phyloP scores from a whole-genome alignment of 2,329 filamentous ascomycete genomes.

The Xylaria polymorpha region DNA sequence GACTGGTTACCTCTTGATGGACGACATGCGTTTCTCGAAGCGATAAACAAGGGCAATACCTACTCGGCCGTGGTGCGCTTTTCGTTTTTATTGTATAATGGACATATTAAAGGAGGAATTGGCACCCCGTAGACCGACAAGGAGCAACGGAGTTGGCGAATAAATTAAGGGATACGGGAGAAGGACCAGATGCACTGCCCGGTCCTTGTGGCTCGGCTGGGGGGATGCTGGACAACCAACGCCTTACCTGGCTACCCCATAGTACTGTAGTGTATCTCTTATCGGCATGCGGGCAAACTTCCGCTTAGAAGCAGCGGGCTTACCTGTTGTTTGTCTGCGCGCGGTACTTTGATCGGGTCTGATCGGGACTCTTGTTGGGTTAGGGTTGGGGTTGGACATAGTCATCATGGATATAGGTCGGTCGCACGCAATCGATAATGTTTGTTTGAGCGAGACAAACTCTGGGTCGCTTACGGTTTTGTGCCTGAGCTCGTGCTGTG shows the following conservation, averaged over 20 bases:
- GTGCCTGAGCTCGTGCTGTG: slow-evolving; percentile 2
- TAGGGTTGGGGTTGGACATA: not conserved
- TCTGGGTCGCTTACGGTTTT: not conserved
- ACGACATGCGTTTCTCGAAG: not conserved
- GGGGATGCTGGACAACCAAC: too few species aligned
- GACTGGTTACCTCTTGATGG: not conserved
- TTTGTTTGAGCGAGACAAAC: slow-evolving; percentile 7
- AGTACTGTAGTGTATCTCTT: not conserved
- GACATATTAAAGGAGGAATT: not conserved
- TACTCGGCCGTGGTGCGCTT: not conserved
- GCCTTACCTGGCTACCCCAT: too few species aligned
- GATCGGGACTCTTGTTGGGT: not conserved
- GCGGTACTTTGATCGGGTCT: not conserved
- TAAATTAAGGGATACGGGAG: slow-evolving; percentile 6
- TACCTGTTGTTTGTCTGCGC: not conserved
- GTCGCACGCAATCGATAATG: not conserved
- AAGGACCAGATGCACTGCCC: slow-evolving; percentile 1
- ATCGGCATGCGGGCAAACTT: not conserved
- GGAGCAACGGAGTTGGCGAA: not conserved
- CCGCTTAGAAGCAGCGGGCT: not conserved
- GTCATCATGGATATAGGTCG: too few species aligned
- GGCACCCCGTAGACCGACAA: not conserved
- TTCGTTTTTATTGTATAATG: not conserved
- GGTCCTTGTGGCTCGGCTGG: not conserved
- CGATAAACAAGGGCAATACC: not conserved